Base-by-base conservation (phyloP, 192 early-diverging fungal genomes). In the Rhizophagus clarus region DNA sequence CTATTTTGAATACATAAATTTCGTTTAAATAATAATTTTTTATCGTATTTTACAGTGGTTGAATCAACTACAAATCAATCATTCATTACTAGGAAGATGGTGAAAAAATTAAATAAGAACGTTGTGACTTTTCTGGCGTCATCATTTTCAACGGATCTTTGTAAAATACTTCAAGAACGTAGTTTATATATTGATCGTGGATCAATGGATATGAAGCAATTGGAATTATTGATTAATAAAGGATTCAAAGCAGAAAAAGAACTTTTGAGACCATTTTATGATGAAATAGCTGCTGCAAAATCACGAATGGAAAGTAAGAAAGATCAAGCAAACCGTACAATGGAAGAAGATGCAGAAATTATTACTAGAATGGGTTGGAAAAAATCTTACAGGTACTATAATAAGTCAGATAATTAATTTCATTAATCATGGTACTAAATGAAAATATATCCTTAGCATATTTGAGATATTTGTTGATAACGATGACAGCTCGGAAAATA, bases 21-120 rank as follows among this genome's bases (percentile, higher is more conserved):
- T 34, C 5, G 34, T 34, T 34, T 34, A 34, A 5, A 34, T 34
- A 0, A 34, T 34, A 34, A 34, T 34, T 42, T 42, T 42, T 42
- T 42, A 49, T 7, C 15, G 3, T 34, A 34, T 34, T 34, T 34
- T 40, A 14, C 5, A 74, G 72, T 76, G 14, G 32, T 76, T 63
- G 74, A 76, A 34, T 76, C 74, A 34, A 24, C 40, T 62, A 22
- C 60, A 24, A 20, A 76, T 63, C 74, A 76, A 61, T 26, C 74
- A 40, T 76, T 76, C 0, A 4, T 40, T 34, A 76, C 74, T 62
- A 32, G 28, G n/a, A 32, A 62, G 6, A 62, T 62, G 4, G 11
- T 76, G 26, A 12, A 24, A 29, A 40, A 14, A 29, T 47, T 29
- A 60, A n/a, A 3, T 24, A 42, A 42, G 63, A 1, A 0, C n/a